phyloP scores from a whole-genome alignment of 164 flowering plant species.

The grape (Vitis vinifera) region DNA sequence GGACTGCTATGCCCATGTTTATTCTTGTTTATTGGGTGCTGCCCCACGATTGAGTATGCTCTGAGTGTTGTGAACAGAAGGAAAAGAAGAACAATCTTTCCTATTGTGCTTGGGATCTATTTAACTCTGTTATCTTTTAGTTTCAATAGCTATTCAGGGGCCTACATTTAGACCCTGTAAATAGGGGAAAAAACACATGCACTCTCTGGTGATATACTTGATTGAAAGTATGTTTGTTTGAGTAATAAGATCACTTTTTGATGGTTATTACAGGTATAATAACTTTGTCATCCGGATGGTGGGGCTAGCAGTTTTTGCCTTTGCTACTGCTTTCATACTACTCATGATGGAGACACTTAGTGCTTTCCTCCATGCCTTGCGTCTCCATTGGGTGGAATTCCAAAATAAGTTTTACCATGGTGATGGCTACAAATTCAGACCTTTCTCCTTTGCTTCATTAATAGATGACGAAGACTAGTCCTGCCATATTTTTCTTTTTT shows the following conservation, averaged over 20 bases:
- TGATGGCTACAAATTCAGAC: conserved; percentile 89
- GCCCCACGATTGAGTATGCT: too few relatives aligned
- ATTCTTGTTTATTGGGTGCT: too few relatives aligned
- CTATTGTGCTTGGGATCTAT: too few relatives aligned
- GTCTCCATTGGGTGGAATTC: conserved; percentile 97
- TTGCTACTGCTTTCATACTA: conserved; percentile 83
- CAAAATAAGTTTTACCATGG: conserved; percentile 86
- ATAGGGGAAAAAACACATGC: too few relatives aligned
- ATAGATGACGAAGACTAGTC: conserved; percentile 70
- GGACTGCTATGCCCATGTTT: too few relatives aligned
- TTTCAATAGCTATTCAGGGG: too few relatives aligned
- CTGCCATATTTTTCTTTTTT: not conserved
- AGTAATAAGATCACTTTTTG: not conserved
- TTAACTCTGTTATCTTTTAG: too few relatives aligned
- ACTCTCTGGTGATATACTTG: not conserved
- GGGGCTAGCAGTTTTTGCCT: conserved; percentile 76
- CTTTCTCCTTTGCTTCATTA: conserved; percentile 72
- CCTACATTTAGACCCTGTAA: too few relatives aligned
- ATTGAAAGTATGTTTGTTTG: not conserved
- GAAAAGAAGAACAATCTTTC: too few relatives aligned
- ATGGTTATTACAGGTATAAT: conserved; percentile 57
- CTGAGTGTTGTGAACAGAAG: too few relatives aligned
- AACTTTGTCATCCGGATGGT: conserved; percentile 60
- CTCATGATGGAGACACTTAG: conserved; percentile 96
- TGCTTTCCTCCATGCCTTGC: conserved; percentile 90